These are phyloP conservation scores for Epichloe sibirici DNA, from an alignment of 2,329 filamentous ascomycete genomes.

Conservation along the genomic window DNA sequence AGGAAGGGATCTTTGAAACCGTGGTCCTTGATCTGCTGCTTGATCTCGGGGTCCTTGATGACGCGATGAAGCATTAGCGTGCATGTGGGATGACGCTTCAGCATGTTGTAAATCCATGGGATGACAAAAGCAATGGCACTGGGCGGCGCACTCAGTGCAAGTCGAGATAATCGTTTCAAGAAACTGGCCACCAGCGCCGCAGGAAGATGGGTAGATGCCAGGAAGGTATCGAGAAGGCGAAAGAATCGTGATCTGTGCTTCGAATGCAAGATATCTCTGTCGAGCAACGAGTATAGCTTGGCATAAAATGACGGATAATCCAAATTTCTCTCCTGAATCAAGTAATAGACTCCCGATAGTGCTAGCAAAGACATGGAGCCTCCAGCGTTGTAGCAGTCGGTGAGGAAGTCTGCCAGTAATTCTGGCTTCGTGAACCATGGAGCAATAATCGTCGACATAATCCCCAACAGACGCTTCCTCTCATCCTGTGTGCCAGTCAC, in stretches of 20 bases:
- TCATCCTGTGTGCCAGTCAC: slow-evolving; percentile 57
- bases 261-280: slow-evolving; percentile 77
- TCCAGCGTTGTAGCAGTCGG: slow-evolving; percentile 80
- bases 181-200: slow-evolving; percentile 87
- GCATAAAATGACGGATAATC: slow-evolving; percentile 92
- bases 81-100: slow-evolving; percentile 79
- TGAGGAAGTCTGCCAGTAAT: slow-evolving; percentile 88
- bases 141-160: slow-evolving; percentile 80
- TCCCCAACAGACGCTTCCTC: slow-evolving; percentile 64
- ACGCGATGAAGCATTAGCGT: slow-evolving; percentile 93
- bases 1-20: slow-evolving; percentile 64
- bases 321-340: slow-evolving; percentile 86
- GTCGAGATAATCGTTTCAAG: slow-evolving; percentile 78
- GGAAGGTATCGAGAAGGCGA: slow-evolving; percentile 79
- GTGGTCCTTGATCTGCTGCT: slow-evolving; percentile 46
- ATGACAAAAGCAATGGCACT: slow-evolving; percentile 79
- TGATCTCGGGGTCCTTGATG: slow-evolving; percentile 43
- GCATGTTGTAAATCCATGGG: slow-evolving; percentile 90
- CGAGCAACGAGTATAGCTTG: slow-evolving; percentile 87
- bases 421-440: slow-evolving; percentile 87
- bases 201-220: slow-evolving; percentile 84
- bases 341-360: slow-evolving; percentile 84
- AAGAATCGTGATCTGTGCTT: slow-evolving; percentile 92
- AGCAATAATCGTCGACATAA: slow-evolving; percentile 66
- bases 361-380: slow-evolving; percentile 81